phyloP scores from a whole-genome alignment of 257 asterid species.

The Solanum lignicaule region DNA sequence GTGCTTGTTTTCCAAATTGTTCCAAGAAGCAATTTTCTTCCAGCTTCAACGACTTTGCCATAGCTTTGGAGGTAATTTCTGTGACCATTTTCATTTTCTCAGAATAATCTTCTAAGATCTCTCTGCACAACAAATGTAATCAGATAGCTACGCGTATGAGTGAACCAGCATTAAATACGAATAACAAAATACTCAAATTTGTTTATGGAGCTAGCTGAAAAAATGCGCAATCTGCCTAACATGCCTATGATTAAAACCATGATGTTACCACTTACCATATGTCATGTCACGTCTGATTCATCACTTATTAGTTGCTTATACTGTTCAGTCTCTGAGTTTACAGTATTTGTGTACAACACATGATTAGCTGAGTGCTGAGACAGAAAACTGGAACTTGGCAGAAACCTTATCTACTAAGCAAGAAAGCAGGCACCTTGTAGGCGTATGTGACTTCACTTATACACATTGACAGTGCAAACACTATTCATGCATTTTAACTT shows the following conservation, averaged over 20 bases:
- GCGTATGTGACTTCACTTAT: neutral
- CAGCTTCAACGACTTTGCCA: slow-evolving; percentile 35
- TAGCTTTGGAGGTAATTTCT: slow-evolving; percentile 27
- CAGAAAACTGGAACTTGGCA: neutral
- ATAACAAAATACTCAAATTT: neutral
- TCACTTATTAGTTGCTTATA: neutral
- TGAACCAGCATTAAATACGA: neutral
- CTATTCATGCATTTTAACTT: neutral
- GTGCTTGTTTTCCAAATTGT: slow-evolving; percentile 36
- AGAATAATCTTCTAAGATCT: slow-evolving; percentile 18
- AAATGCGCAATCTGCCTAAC: neutral
- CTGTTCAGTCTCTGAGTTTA: neutral
- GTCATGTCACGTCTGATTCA: neutral
- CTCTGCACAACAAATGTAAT: slow-evolving; percentile 9
- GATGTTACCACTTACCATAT: neutral
- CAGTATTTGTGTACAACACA: neutral
- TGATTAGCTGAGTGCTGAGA: neutral
- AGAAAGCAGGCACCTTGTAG: neutral
- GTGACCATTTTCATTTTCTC: slow-evolving; percentile 21
- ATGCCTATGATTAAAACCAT: neutral
- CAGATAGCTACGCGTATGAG: neutral
- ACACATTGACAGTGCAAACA: neutral
- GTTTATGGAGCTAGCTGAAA: neutral
- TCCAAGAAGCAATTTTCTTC: slow-evolving; percentile 31
- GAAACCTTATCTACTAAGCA: neutral